phyloP scores from a whole-genome alignment of 805 yeast species.

The Saturnispora serradocipensis region DNA sequence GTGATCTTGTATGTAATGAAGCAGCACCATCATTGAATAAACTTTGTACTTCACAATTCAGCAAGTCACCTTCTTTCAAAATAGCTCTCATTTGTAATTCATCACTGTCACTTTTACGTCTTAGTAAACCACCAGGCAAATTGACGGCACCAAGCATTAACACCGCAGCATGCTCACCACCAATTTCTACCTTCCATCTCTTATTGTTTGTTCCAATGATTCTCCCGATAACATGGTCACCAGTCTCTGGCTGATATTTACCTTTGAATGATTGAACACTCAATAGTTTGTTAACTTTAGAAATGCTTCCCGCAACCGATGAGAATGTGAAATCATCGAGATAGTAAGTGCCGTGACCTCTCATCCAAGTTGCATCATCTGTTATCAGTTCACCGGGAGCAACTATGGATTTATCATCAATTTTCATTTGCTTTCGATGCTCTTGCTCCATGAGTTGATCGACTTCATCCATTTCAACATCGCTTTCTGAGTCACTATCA shows the following conservation, averaged over 20 bases:
- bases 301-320: slow-evolving; percentile 86
- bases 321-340: slow-evolving; percentile 69
- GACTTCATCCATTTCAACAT: slow-evolving; percentile 17
- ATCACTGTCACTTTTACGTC: slow-evolving; percentile 91
- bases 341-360: slow-evolving; percentile 94
- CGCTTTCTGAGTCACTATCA: slow-evolving; percentile 19
- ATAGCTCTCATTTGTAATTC: slow-evolving; percentile 93
- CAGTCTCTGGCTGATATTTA: slow-evolving; percentile 86
- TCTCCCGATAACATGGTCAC: slow-evolving; percentile 92
- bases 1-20: slow-evolving; percentile 86
- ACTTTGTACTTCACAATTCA: slow-evolving; percentile 93
- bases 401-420: slow-evolving; percentile 37
- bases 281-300: slow-evolving; percentile 76
- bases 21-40: slow-evolving; percentile 87
- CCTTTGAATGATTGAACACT: slow-evolving; percentile 83
- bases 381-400: slow-evolving; percentile 97
- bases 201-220: slow-evolving; percentile 89
- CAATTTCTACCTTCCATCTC: slow-evolving; percentile 96
- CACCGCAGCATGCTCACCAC: slow-evolving; percentile 88
- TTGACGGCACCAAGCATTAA: slow-evolving; percentile 92
- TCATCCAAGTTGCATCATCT: slow-evolving; percentile 94
- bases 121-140: slow-evolving; percentile 91
- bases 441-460: slow-evolving; percentile 10
- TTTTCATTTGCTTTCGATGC: slow-evolving; percentile 4
- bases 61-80: slow-evolving; percentile 88